Evolutionary conservation across 78 protist species (phyloP).

Genomic region (Dictyostelium brefeldianum): DNA sequence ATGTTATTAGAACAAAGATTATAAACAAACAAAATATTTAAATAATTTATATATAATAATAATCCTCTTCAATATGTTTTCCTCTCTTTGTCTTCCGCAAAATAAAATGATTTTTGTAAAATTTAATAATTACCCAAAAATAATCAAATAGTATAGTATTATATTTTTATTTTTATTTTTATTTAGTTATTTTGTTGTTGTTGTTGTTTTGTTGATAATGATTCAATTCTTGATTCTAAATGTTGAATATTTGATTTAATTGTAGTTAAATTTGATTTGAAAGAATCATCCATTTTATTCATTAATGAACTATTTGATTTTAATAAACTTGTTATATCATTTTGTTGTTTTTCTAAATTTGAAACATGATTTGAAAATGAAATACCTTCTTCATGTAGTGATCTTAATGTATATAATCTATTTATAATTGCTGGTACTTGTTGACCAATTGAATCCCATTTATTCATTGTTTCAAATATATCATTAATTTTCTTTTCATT

Average conservation of each 20-base stretch:
- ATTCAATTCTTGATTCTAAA: constrained; percentile 59
- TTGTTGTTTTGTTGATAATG: constrained; percentile 13
- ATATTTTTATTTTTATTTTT: too few relatives aligned
- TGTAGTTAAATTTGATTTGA: constrained; percentile 46
- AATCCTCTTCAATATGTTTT: too few relatives aligned
- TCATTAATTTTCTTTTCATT: constrained; percentile 71
- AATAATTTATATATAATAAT: too few relatives aligned
- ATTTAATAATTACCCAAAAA: neutral
- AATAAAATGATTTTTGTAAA: neutral
- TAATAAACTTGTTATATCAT: constrained; percentile 52
- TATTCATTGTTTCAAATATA: constrained; percentile 58
- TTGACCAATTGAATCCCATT: constrained; percentile 68
- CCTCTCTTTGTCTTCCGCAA: neutral
- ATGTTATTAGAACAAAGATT: constrained; percentile 94
- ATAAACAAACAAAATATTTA: neutral
- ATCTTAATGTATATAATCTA: constrained; percentile 68
- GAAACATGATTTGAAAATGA: constrained; percentile 60
- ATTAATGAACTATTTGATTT: constrained; percentile 46
- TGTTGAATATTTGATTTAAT: constrained; percentile 64
- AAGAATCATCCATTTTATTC: constrained; percentile 81
- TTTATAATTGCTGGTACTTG: constrained; percentile 76
- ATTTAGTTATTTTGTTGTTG: neutral
- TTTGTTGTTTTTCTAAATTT: constrained; percentile 65
- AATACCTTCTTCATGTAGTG: constrained; percentile 78
- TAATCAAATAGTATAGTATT: too few relatives aligned